phyloP scores from a whole-genome alignment of 306 rosid genomes.

The Arachis stenosperma region DNA sequence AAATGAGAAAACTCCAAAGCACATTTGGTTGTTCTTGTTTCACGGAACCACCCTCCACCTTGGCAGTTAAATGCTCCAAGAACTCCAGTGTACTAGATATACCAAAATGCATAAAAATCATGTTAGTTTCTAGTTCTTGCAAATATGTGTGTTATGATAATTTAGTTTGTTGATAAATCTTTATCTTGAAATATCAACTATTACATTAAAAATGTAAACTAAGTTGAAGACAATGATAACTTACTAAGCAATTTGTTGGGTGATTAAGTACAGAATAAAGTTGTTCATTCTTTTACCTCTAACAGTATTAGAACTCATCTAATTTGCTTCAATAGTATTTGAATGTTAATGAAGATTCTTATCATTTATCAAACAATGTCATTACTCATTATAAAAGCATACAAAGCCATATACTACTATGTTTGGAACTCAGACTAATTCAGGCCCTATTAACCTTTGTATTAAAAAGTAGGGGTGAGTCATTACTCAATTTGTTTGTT shows the following conservation, averaged over 20 bases:
- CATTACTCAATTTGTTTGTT: background rate
- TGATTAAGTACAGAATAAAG: too few relatives aligned
- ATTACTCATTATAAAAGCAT: background rate
- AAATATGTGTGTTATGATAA: too few relatives aligned
- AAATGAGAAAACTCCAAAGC: slow-evolving; percentile 60
- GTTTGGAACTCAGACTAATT: too few relatives aligned
- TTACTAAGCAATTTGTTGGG: too few relatives aligned
- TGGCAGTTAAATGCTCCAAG: slow-evolving; percentile 92
- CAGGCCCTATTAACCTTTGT: too few relatives aligned
- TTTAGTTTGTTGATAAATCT: too few relatives aligned
- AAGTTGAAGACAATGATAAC: too few relatives aligned
- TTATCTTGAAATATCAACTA: too few relatives aligned
- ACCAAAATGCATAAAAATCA: background rate
- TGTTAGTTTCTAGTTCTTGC: background rate
- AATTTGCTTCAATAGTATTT: background rate
- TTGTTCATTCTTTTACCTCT: too few relatives aligned
- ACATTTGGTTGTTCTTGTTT: slow-evolving; percentile 73
- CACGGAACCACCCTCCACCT: slow-evolving; percentile 94
- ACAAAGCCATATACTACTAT: too few relatives aligned
- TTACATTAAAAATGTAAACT: too few relatives aligned
- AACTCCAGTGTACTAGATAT: slow-evolving; percentile 73
- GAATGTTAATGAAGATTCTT: background rate
- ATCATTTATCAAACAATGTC: background rate
- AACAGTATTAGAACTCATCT: background rate
- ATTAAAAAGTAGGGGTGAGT: too few relatives aligned